Percentiles rank a stretch among this genome's conserved stretches.
Conservation (phyloP, 2,329 filamentous ascomycete genomes). For the Chaetomiaceae sp. region DNA sequence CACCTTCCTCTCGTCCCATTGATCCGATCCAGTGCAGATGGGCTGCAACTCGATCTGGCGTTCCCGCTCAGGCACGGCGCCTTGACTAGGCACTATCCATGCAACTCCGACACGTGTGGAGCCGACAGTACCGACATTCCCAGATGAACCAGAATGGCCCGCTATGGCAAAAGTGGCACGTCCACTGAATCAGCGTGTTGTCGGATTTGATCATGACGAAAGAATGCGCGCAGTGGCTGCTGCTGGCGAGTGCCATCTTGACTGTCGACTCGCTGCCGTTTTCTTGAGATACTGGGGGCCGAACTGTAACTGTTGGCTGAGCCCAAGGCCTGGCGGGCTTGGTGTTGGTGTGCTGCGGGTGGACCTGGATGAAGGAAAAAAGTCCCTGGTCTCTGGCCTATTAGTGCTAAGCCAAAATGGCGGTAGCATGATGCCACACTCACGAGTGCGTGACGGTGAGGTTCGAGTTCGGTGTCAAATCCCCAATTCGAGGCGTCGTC, state of each 20-base stretch:
- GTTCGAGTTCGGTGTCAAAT: background rate
- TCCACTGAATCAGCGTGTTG: conserved; percentile 61
- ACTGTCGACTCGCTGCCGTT: background rate
- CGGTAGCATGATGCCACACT: conserved; percentile 8
- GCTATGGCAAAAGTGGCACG: conserved; percentile 54
- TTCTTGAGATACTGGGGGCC: background rate
- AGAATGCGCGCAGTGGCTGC: conserved; percentile 53
- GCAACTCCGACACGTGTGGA: conserved; percentile 60
- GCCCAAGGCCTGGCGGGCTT: conserved; percentile 7
- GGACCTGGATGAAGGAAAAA: conserved; percentile 18
- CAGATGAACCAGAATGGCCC: conserved; percentile 66
- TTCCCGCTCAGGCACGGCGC: conserved; percentile 8
- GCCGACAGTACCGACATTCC: conserved; percentile 64
- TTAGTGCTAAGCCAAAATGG: conserved; percentile 17
- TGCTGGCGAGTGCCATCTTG: conserved; percentile 46
- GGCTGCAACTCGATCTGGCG: background rate
- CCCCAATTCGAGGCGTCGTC: too few species aligned
- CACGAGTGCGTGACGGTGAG: conserved; percentile 5
- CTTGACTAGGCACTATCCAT: conserved; percentile 38
- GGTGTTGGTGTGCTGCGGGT: conserved; percentile 11
- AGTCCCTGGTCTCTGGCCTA: conserved; percentile 13
- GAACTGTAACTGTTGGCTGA: conserved; percentile 11
- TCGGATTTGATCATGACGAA: conserved; percentile 66
- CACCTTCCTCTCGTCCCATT: background rate
- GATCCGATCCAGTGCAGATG: background rate